Conservation (phyloP, 345 rosid species). For the Hibiscus syriacus region DNA sequence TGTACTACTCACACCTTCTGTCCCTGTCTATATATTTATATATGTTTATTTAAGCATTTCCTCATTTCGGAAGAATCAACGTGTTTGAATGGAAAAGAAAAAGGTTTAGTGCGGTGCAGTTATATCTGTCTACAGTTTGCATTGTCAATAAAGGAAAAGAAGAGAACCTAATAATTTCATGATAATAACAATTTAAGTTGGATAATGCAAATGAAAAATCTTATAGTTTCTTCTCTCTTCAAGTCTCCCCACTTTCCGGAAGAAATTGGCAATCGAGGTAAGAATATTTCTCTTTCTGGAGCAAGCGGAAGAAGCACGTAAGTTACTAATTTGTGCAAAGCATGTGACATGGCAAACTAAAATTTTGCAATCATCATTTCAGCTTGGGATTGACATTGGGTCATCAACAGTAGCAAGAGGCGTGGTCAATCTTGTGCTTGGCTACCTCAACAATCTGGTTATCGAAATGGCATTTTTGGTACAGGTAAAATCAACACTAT, state of each 20-base stretch:
- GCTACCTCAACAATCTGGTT: conserved; percentile 87
- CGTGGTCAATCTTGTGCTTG: conserved; percentile 91
- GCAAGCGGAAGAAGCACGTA: too few species aligned
- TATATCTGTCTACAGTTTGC: neutral
- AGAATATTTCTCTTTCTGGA: too few species aligned
- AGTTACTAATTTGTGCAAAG: neutral
- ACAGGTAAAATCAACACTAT: conserved; percentile 44
- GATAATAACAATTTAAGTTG: neutral
- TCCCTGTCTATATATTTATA: neutral
- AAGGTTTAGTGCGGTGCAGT: too few species aligned
- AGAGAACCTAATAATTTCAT: neutral
- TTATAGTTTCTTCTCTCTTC: neutral
- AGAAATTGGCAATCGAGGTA: too few species aligned
- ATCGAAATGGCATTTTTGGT: conserved; percentile 92
- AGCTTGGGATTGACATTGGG: conserved; percentile 92
- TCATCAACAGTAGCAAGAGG: conserved; percentile 96
- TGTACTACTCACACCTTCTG: too few species aligned
- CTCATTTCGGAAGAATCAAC: neutral
- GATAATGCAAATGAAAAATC: neutral
- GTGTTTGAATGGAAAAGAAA: neutral
- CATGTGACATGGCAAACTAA: neutral
- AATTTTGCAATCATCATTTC: conserved; percentile 14
- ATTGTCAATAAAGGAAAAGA: neutral
- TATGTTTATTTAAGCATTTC: neutral
- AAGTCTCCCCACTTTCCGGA: neutral